Conservation (phyloP, 331 rosid genomes). For the Rosa hybrid region DNA sequence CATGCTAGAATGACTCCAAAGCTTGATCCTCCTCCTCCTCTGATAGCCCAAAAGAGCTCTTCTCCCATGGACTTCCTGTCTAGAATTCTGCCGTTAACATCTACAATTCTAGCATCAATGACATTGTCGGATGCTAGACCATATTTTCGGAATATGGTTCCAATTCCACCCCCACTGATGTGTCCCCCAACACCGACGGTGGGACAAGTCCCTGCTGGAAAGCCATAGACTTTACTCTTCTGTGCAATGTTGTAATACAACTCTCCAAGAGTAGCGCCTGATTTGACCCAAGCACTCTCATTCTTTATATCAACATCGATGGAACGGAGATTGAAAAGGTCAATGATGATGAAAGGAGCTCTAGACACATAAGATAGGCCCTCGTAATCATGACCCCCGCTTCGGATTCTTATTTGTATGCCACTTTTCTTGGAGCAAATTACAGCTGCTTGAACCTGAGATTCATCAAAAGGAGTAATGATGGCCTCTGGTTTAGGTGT, state of each 20-base stretch:
- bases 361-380: conserved; percentile 34
- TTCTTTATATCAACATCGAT: conserved; percentile 16
- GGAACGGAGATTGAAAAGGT: conserved; percentile 28
- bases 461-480: conserved; percentile 21
- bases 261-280: conserved; percentile 40
- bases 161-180: conserved; percentile 41
- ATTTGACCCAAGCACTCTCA: conserved; percentile 21
- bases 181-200: conserved; percentile 43
- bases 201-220: conserved; percentile 41
- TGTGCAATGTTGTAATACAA: conserved; percentile 34
- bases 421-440: conserved; percentile 24
- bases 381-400: conserved; percentile 47
- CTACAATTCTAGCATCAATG: conserved; percentile 31
- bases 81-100: conserved; percentile 29
- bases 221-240: conserved; percentile 30
- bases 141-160: conserved; percentile 30
- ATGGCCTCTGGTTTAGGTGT: conserved; percentile 37
- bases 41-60: conserved; percentile 40
- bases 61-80: conserved; percentile 41
- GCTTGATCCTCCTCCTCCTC: conserved; percentile 45
- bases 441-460: conserved; percentile 37
- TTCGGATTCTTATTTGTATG: conserved; percentile 33
- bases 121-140: conserved; percentile 42
- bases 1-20: conserved; percentile 38
- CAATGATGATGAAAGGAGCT: conserved; percentile 31